These are phyloP conservation scores for Medicago lupulina DNA, from an alignment of 306 rosid species.

Conservation along the genomic window DNA sequence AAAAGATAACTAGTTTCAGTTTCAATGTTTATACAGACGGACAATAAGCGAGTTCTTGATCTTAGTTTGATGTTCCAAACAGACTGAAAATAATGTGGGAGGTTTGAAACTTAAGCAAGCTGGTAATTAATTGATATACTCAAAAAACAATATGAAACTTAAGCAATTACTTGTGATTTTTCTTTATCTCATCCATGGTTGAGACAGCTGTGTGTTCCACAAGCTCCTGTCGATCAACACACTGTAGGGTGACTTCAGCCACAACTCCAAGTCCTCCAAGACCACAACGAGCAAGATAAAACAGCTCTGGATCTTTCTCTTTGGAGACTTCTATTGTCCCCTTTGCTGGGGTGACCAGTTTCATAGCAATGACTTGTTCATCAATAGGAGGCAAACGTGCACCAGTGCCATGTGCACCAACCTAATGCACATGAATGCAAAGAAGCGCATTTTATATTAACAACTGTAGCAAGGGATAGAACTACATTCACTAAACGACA, in stretches of 20 bases:
- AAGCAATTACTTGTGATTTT: conserved; percentile 83
- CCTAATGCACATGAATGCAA: conserved; percentile 54
- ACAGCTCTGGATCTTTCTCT: conserved; percentile 88
- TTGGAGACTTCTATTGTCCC: conserved; percentile 87
- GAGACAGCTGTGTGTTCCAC: conserved; percentile 91
- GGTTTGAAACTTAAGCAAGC: background rate
- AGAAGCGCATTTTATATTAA: conserved; percentile 11
- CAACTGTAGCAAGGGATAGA: background rate
- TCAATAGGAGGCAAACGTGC: conserved; percentile 96
- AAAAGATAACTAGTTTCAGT: background rate
- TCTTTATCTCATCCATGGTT: conserved; percentile 80
- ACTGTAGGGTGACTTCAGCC: conserved; percentile 95
- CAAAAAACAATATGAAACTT: background rate
- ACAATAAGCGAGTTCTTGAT: conserved; percentile 4
- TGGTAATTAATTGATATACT: background rate
- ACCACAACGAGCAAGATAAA: conserved; percentile 96
- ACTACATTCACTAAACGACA: background rate
- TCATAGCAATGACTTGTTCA: conserved; percentile 89
- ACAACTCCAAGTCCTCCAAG: conserved; percentile 98
- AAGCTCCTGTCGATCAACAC: conserved; percentile 97
- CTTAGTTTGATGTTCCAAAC: conserved; percentile 18
- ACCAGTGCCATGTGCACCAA: conserved; percentile 99
- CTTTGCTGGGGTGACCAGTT: conserved; percentile 91
- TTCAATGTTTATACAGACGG: background rate
- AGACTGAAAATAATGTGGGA: conserved; percentile 2